These are phyloP conservation scores for Aspergillus brunneoviolaceus DNA, from an alignment of 2,329 filamentous ascomycete species.

Conservation along the genomic window DNA sequence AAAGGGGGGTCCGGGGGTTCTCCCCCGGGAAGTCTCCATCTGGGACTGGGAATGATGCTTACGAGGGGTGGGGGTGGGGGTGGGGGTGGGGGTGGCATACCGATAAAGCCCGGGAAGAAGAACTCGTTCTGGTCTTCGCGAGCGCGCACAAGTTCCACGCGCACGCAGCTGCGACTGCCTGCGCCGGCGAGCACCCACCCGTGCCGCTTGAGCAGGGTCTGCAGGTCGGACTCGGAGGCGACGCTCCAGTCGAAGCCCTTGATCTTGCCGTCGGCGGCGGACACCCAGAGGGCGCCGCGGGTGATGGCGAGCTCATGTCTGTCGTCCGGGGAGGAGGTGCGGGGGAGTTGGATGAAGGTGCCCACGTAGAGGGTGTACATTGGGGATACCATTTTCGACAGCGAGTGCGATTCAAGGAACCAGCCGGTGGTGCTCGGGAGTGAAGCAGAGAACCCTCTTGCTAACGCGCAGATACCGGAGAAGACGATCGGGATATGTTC, in stretches of 20 bases:
- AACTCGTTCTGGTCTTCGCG: slow-evolving; percentile 45
- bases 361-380: slow-evolving; percentile 55
- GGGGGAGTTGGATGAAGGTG: slow-evolving; percentile 59
- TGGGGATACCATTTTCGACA: slow-evolving; percentile 10
- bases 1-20: no score
- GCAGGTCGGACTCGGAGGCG: slow-evolving; percentile 24
- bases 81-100: slow-evolving; percentile 26
- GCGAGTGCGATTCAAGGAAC: no score
- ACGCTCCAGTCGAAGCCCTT: slow-evolving; percentile 37
- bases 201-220: slow-evolving; percentile 29
- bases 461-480: no score
- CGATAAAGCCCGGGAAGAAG: slow-evolving; percentile 51
- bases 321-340: slow-evolving; percentile 36
- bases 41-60: no score
- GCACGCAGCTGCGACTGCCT: slow-evolving; percentile 24
- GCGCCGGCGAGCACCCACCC: slow-evolving; percentile 29
- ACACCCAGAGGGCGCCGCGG: slow-evolving; percentile 47
- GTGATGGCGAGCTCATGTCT: slow-evolving; percentile 54
- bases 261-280: slow-evolving; percentile 32
- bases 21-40: no score
- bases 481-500: no score
- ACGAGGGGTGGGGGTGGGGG: neutral
- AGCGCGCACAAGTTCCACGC: slow-evolving; percentile 35
- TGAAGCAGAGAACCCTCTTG: no score
- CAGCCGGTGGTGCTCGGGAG: no score